phyloP scores from a whole-genome alignment of 805 yeast species.

The Spencermartinsiella europaea region DNA sequence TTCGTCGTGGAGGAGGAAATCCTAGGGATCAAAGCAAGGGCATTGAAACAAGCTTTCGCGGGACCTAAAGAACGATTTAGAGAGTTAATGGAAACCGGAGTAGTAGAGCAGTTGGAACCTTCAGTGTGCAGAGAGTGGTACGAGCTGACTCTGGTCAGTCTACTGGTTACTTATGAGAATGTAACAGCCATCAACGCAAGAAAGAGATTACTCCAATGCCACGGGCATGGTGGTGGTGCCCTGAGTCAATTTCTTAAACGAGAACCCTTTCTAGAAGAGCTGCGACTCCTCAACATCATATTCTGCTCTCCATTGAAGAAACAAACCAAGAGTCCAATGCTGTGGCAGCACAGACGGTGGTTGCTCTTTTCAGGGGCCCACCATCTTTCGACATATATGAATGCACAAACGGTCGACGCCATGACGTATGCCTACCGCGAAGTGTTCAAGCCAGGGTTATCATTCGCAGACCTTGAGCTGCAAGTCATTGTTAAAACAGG shows the following conservation, averaged over 20 bases:
- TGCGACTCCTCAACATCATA: conserved; percentile 24
- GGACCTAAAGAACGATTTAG: conserved; percentile 9
- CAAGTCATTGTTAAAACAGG: conserved; percentile 34
- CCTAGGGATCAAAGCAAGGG: conserved; percentile 22
- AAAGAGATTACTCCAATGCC: conserved; percentile 15
- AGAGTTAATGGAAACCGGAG: neutral
- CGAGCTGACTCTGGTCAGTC: conserved; percentile 19
- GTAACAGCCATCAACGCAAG: conserved; percentile 27
- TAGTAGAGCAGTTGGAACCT: neutral
- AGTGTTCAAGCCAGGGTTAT: neutral
- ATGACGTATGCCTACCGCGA: neutral
- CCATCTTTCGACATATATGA: neutral
- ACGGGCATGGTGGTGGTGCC: neutral
- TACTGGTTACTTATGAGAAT: conserved; percentile 31
- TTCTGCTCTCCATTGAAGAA: conserved; percentile 32
- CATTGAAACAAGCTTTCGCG: conserved; percentile 16
- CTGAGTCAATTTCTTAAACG: too few relatives aligned
- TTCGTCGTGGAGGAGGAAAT: conserved; percentile 19
- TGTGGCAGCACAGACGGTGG: conserved; percentile 37
- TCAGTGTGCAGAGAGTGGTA: neutral
- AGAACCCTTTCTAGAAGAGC: conserved; percentile 16
- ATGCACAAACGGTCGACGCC: neutral
- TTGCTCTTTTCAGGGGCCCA: conserved; percentile 11
- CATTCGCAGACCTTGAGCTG: conserved; percentile 22
- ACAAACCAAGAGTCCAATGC: conserved; percentile 36